Evolutionary conservation across 1,284 basidiomycete genomes (phyloP).

Genomic region (Fomitiporia mediterranea): DNA sequence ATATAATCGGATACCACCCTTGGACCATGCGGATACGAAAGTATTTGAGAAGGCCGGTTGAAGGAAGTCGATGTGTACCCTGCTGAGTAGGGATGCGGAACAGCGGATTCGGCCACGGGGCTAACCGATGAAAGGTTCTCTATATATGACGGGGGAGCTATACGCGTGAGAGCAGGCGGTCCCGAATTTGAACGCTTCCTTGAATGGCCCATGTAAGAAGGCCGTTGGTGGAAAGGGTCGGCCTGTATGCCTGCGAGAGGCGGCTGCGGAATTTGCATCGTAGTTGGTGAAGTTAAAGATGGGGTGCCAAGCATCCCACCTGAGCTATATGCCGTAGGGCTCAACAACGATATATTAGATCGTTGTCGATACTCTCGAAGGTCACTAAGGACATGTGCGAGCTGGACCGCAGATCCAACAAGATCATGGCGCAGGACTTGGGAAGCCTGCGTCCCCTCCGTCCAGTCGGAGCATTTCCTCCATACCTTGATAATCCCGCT

Average conservation of each 20-base stretch:
- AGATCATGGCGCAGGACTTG: slow-evolving; percentile 61
- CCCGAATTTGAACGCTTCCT: slow-evolving; percentile 28
- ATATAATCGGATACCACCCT: slow-evolving; percentile 11
- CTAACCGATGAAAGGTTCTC: slow-evolving; percentile 7
- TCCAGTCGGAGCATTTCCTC: slow-evolving; percentile 73
- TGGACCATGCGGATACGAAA: slow-evolving; percentile 11
- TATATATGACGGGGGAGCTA: slow-evolving; percentile 12
- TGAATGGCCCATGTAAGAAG: slow-evolving; percentile 20
- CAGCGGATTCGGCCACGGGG: background rate
- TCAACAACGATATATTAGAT: slow-evolving; percentile 36
- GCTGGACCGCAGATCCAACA: slow-evolving; percentile 57
- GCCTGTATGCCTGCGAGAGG: slow-evolving; percentile 30
- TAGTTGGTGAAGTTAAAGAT: slow-evolving; percentile 27
- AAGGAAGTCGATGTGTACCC: slow-evolving; percentile 18
- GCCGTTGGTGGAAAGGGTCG: slow-evolving; percentile 21
- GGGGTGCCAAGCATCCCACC: slow-evolving; percentile 25
- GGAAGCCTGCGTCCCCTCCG: slow-evolving; percentile 67
- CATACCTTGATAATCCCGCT: slow-evolving; percentile 39
- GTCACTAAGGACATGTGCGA: slow-evolving; percentile 52
- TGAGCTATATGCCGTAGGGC: slow-evolving; percentile 25
- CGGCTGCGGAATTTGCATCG: slow-evolving; percentile 39
- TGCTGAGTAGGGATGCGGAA: slow-evolving; percentile 11
- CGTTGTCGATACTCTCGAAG: slow-evolving; percentile 37
- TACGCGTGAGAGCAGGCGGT: slow-evolving; percentile 22
- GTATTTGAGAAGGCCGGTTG: slow-evolving; percentile 9